phyloP scores from a whole-genome alignment of 352 stramenopile genomes.

The Pythium insidiosum region DNA sequence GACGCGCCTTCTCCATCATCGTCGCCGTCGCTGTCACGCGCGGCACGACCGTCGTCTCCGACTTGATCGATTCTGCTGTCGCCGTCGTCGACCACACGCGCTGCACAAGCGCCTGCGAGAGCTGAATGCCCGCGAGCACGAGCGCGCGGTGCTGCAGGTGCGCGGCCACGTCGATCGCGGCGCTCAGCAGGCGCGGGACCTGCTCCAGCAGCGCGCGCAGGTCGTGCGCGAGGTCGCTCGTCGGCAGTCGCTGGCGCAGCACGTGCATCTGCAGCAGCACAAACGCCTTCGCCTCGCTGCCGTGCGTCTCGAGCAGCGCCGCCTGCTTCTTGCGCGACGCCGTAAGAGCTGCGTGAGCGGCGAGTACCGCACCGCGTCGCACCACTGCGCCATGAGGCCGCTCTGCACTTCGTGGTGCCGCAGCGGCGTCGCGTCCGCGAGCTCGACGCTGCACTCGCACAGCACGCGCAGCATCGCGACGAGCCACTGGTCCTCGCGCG shows the following conservation, averaged over 20 bases:
- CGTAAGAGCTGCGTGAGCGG: conserved; percentile 47
- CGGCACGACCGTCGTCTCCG: conserved; percentile 34
- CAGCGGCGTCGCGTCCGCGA: conserved; percentile 91
- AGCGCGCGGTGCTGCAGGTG: conserved; percentile 38
- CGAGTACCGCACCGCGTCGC: conserved; percentile 46
- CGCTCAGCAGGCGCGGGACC: conserved; percentile 91
- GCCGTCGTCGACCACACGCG: conserved; percentile 27
- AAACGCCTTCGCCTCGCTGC: conserved; percentile 79
- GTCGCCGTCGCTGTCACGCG: conserved; percentile 18
- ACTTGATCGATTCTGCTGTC: conserved; percentile 29
- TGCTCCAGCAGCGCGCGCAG: conserved; percentile 95
- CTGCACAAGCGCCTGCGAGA: conserved; percentile 52
- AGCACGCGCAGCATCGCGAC: conserved; percentile 32
- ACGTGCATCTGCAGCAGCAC: conserved; percentile 95
- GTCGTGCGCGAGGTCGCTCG: conserved; percentile 98
- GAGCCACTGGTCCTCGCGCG: conserved; percentile 9
- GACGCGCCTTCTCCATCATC: conserved; percentile 1
- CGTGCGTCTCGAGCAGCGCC: conserved; percentile 59
- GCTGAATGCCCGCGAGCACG: conserved; percentile 38
- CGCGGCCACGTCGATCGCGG: conserved; percentile 86
- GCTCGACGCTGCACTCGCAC: conserved; percentile 84
- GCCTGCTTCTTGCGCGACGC: conserved; percentile 39
- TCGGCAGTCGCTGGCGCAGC: conserved; percentile 88
- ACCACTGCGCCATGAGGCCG: conserved; percentile 42
- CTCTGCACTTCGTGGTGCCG: conserved; percentile 97